A percentile compares a stretch with the other conserved stretches of the same genome.
Evolutionary conservation across 371 early-diverging fungal species (phyloP).

Genomic region (Mucor piriformis): DNA sequence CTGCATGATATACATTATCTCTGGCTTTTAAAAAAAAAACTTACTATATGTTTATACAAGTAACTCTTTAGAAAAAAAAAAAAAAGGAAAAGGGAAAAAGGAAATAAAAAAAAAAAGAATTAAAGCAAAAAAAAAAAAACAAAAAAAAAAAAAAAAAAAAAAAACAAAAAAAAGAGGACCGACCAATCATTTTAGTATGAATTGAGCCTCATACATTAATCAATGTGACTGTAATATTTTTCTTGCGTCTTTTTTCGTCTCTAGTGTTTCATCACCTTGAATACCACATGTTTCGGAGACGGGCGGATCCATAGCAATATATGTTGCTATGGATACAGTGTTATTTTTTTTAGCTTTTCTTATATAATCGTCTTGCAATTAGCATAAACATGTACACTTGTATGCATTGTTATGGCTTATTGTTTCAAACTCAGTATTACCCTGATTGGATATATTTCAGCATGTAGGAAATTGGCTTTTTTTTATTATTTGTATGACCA

Average conservation of each 20-base stretch:
- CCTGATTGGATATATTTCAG: conserved; percentile 25
- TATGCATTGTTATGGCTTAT: conserved; percentile 33
- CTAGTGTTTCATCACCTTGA: too few relatives aligned
- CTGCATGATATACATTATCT: neutral
- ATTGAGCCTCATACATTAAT: conserved; percentile 20
- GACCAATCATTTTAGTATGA: conserved; percentile 19
- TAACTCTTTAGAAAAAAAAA: neutral
- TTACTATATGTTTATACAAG: conserved; percentile 1
- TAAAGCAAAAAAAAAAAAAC: conserved; percentile 11
- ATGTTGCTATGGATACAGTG: neutral
- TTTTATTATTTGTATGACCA: conserved; percentile 17
- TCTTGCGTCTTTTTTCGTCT: neutral
- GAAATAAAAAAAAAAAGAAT: conserved; percentile 7
- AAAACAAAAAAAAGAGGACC: conserved; percentile 14
- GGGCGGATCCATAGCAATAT: neutral
- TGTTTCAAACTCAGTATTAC: conserved; percentile 18
- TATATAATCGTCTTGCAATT: neutral
- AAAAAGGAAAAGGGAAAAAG: neutral
- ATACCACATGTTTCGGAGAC: neutral
- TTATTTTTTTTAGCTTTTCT: too few relatives aligned
- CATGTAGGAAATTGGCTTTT: conserved; percentile 5
- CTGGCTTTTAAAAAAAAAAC: neutral
- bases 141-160: conserved; percentile 18
- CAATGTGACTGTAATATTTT: conserved; percentile 11
- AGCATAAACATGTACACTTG: neutral